Conservation (phyloP, 768 basidiomycete genomes). For the Auricularia heimuer region DNA sequence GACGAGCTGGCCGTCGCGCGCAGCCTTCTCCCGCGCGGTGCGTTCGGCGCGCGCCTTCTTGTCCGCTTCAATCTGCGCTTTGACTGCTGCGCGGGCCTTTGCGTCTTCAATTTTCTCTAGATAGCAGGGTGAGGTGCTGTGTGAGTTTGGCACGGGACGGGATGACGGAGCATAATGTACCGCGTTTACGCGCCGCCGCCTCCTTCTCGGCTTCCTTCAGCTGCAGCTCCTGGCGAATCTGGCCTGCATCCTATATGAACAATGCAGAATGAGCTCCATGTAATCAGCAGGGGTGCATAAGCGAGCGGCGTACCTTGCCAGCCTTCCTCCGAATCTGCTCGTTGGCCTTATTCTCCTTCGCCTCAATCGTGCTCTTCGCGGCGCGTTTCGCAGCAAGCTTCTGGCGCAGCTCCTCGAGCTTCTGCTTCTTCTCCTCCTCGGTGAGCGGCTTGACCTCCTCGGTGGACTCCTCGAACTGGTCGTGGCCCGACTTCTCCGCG, state of each 20-base stretch:
- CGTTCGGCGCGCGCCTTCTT: conserved; percentile 84
- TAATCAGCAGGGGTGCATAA: no score
- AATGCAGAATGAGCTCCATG: no score
- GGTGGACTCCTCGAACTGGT: conserved; percentile 90
- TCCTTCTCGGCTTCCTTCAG: conserved; percentile 76
- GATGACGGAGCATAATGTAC: conserved; percentile 25
- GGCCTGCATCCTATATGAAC: conserved; percentile 48
- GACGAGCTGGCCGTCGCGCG: conserved; percentile 64
- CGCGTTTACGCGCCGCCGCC: conserved; percentile 68
- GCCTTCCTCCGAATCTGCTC: conserved; percentile 78
- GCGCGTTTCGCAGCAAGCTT: conserved; percentile 78
- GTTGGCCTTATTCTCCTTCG: conserved; percentile 60
- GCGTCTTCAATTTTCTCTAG: conserved; percentile 38
- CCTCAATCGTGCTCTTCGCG: conserved; percentile 60
- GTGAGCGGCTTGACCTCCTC: conserved; percentile 96
- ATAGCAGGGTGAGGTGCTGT: background rate
- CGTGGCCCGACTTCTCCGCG: conserved; percentile 90
- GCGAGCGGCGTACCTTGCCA: conserved; percentile 46
- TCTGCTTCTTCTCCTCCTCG: conserved; percentile 83
- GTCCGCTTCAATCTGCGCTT: conserved; percentile 91
- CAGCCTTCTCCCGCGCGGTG: conserved; percentile 80
- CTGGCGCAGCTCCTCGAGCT: conserved; percentile 64
- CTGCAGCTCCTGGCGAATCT: conserved; percentile 66
- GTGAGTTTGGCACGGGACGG: background rate
- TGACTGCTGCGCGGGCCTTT: conserved; percentile 57